Percentiles rank a stretch among this genome's conserved stretches.
These are phyloP conservation scores for Neohortaea acidophila DNA, from an alignment of 495 filamentous ascomycete species.

Conservation along the genomic window DNA sequence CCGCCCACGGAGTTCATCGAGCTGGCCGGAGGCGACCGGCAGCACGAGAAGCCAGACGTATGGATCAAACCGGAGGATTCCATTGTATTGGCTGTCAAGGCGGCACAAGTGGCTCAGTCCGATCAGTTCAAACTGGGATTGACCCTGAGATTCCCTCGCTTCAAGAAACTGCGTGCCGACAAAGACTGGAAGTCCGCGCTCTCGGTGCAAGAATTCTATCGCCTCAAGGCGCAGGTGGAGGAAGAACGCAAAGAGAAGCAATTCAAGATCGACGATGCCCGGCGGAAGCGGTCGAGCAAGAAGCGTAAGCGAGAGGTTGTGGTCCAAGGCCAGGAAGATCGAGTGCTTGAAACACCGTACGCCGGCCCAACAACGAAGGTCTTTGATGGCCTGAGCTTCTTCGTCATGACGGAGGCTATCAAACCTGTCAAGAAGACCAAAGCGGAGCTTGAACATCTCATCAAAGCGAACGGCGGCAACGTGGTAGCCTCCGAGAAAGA, in stretches of 20 bases:
- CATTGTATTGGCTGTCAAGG: constrained; percentile 77
- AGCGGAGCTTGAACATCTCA: constrained; percentile 62
- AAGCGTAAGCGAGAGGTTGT: constrained; percentile 55
- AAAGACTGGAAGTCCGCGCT: constrained; percentile 72
- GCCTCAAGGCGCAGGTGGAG: constrained; percentile 56
- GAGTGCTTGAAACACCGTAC: constrained; percentile 34
- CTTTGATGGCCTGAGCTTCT: constrained; percentile 70
- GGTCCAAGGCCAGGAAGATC: constrained; percentile 53
- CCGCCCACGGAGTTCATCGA: constrained; percentile 72
- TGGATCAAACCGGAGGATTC: constrained; percentile 90
- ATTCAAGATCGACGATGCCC: constrained; percentile 56
- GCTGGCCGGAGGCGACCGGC: constrained; percentile 56
- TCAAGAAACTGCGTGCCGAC: constrained; percentile 67
- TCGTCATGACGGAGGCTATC: constrained; percentile 47
- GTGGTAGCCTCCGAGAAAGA: constrained; percentile 59
- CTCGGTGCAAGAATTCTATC: constrained; percentile 58
- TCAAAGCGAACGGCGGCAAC: constrained; percentile 78
- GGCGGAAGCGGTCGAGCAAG: constrained; percentile 39
- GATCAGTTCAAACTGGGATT: constrained; percentile 62
- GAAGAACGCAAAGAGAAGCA: constrained; percentile 57
- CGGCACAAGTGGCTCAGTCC: constrained; percentile 58
- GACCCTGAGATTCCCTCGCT: constrained; percentile 84
- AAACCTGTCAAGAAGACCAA: constrained; percentile 55
- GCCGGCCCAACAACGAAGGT: constrained; percentile 41
- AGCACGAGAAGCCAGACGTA: constrained; percentile 70